These are phyloP conservation scores for Cystobasidium sp. DNA, from an alignment of 1,284 basidiomycete genomes.

Conservation along the genomic window DNA sequence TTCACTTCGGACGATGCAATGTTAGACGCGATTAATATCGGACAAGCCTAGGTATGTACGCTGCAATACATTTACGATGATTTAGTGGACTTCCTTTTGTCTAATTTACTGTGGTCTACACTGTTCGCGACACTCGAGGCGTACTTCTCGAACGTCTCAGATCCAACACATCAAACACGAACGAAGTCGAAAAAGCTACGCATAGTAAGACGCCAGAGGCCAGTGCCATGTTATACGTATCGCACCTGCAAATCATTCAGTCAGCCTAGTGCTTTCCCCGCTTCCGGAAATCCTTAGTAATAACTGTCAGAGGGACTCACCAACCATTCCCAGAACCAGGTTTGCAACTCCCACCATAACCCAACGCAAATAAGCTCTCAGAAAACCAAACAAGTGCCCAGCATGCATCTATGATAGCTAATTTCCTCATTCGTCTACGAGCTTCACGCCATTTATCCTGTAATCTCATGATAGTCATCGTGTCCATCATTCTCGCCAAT, in stretches of 20 bases:
- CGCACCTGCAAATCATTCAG: constrained; percentile 18
- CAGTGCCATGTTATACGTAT: constrained; percentile 37
- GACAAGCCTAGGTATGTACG: too few species aligned
- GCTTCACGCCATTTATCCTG: constrained; percentile 41
- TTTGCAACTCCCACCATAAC: constrained; percentile 25
- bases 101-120: neutral
- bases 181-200: constrained; percentile 5
- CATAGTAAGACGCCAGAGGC: constrained; percentile 21
- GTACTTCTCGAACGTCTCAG: constrained; percentile 20
- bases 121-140: constrained; percentile 21
- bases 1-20: too few species aligned
- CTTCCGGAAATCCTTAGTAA: neutral
- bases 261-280: neutral
- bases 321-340: constrained; percentile 37
- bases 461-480: constrained; percentile 23
- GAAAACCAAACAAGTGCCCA: constrained; percentile 24
- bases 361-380: constrained; percentile 28
- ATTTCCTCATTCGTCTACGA: constrained; percentile 7
- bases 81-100: neutral
- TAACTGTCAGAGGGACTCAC: neutral
- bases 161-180: constrained; percentile 26
- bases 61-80: too few species aligned
- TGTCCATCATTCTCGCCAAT: constrained; percentile 7
- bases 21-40: too few species aligned
- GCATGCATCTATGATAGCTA: constrained; percentile 13